Evolutionary conservation across 768 basidiomycete species (phyloP).

Genomic region (Leccinum uliginosum): DNA sequence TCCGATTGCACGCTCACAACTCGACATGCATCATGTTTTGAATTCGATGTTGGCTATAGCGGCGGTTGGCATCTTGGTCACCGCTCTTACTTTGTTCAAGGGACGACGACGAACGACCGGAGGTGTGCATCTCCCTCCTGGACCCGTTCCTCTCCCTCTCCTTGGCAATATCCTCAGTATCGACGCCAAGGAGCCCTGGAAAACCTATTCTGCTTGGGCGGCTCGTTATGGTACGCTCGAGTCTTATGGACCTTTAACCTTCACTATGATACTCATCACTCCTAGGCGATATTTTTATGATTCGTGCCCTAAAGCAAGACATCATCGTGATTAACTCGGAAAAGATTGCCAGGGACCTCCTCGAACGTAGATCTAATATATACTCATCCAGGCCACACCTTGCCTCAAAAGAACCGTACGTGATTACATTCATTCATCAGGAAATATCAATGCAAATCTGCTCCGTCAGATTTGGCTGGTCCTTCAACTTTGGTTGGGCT

Average conservation of each 20-base stretch:
- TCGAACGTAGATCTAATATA: slow-evolving; percentile 23
- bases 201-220: slow-evolving; percentile 17
- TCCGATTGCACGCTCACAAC: not conserved
- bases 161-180: slow-evolving; percentile 18
- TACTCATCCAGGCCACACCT: slow-evolving; percentile 27
- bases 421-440: not conserved
- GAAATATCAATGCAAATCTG: not conserved
- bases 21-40: not conserved
- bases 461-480: slow-evolving; percentile 18
- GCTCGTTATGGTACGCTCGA: slow-evolving; percentile 12
- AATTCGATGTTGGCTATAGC: not conserved
- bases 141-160: slow-evolving; percentile 18
- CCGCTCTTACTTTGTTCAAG: not conserved
- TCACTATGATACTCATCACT: not conserved
- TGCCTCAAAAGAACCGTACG: slow-evolving; percentile 16
- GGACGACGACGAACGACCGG: not conserved
- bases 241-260: not conserved
- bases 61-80: not conserved
- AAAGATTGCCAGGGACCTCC: slow-evolving; percentile 24
- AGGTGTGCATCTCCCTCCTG: slow-evolving; percentile 12
- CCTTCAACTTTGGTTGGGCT: slow-evolving; percentile 15
- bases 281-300: slow-evolving; percentile 18
- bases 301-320: slow-evolving; percentile 20
- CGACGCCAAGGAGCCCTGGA: slow-evolving; percentile 17
- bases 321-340: slow-evolving; percentile 24